These are phyloP conservation scores for Talaromyces sp. DNA, from an alignment of 2,329 filamentous ascomycete species.

Conservation along the genomic window DNA sequence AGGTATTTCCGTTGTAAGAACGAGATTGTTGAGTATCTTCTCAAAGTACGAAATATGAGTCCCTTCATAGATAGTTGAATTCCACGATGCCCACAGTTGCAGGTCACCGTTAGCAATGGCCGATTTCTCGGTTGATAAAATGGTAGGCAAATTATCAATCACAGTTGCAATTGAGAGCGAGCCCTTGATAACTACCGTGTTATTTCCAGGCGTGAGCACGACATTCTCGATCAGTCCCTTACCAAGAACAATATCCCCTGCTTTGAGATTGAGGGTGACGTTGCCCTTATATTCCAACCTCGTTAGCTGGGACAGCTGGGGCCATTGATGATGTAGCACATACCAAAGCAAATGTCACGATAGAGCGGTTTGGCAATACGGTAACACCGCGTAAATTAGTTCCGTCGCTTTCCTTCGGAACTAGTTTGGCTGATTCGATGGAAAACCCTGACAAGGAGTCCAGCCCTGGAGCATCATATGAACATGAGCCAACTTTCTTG, in stretches of 20 bases:
- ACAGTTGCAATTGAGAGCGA: slow-evolving; percentile 27
- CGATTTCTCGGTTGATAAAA: slow-evolving; percentile 34
- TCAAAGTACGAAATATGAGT: slow-evolving; percentile 42
- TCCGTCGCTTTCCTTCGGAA: slow-evolving; percentile 16
- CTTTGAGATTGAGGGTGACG: slow-evolving; percentile 16
- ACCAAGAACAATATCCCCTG: slow-evolving; percentile 14
- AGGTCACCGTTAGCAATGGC: slow-evolving; percentile 37
- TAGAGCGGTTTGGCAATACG: slow-evolving; percentile 17
- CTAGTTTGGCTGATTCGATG: slow-evolving; percentile 15
- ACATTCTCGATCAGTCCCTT: slow-evolving; percentile 15
- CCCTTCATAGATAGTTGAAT: slow-evolving; percentile 38
- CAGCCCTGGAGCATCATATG: slow-evolving; percentile 12
- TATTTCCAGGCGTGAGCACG: slow-evolving; percentile 16
- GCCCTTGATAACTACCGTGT: slow-evolving; percentile 10
- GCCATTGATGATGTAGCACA: not conserved
- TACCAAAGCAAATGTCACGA: slow-evolving; percentile 12
- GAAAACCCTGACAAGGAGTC: slow-evolving; percentile 16
- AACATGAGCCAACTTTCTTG: not conserved
- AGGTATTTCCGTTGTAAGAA: slow-evolving; percentile 30
- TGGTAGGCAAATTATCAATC: slow-evolving; percentile 36
- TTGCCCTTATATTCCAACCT: slow-evolving; percentile 13
- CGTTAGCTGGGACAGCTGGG: not conserved
- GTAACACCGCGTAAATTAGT: slow-evolving; percentile 18
- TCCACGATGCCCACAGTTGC: slow-evolving; percentile 37
- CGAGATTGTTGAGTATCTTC: slow-evolving; percentile 36